Conservation (phyloP, 441 rosid genomes). For the Populus tomentosa region DNA sequence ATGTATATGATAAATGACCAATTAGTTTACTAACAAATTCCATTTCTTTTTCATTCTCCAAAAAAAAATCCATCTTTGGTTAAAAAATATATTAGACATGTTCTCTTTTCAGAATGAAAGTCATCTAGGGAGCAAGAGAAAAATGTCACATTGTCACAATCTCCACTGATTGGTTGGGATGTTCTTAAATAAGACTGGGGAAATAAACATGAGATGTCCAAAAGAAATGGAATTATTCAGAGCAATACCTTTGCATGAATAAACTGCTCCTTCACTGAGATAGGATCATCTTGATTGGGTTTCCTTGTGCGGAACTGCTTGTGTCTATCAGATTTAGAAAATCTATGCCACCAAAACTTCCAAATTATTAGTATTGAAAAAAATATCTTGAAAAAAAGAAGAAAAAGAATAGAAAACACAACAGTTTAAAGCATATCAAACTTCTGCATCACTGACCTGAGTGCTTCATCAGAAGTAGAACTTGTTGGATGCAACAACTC, state of each 20-base stretch:
- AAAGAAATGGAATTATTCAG: neutral
- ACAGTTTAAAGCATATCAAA: conserved; percentile 13
- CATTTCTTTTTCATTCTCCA: neutral
- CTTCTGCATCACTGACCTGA: conserved; percentile 43
- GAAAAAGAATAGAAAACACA: neutral
- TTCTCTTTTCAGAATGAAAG: neutral
- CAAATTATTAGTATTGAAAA: conserved; percentile 17
- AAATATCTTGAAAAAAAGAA: too few relatives aligned
- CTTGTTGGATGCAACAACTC: conserved; percentile 53
- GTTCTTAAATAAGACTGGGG: neutral
- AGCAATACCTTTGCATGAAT: conserved; percentile 83
- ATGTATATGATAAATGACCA: neutral
- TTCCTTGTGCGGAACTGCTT: conserved; percentile 55
- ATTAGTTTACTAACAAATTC: neutral
- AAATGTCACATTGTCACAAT: neutral
- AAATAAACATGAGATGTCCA: neutral
- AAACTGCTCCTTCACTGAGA: conserved; percentile 81
- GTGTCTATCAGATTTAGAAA: conserved; percentile 44
- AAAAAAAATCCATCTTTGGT: neutral
- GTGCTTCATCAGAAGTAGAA: conserved; percentile 35
- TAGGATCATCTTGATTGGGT: conserved; percentile 64
- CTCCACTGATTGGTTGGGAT: neutral
- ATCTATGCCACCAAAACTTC: conserved; percentile 35
- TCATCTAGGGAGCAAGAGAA: neutral
- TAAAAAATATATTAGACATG: neutral